phyloP scores from a whole-genome alignment of 2,329 filamentous ascomycete species.

The Tolypocladium sp. region DNA sequence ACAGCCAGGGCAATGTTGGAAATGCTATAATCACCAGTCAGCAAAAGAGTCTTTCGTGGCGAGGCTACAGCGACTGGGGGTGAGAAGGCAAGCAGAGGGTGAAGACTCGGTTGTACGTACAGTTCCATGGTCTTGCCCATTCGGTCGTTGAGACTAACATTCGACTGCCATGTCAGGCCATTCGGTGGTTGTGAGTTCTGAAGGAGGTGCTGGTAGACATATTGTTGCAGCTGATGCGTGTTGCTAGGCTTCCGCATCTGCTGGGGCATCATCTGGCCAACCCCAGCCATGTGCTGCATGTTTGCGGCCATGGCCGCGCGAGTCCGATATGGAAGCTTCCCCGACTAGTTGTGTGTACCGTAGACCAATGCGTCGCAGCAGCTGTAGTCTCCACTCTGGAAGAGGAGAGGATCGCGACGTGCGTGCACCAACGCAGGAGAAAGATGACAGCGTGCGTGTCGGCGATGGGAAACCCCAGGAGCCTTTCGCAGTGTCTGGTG shows the following conservation, averaged over 20 bases:
- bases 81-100: neutral
- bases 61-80: neutral
- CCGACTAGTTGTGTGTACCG: conserved; percentile 5
- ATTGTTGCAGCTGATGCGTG: conserved; percentile 22
- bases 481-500: neutral
- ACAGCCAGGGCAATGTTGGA: conserved; percentile 40
- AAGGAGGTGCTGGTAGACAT: conserved; percentile 30
- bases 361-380: neutral
- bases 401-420: neutral
- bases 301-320: conserved; percentile 50
- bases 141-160: conserved; percentile 27
- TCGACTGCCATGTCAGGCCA: conserved; percentile 29
- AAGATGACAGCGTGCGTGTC: neutral
- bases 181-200: conserved; percentile 21
- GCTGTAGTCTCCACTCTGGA: neutral
- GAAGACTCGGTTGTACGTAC: conserved; percentile 19
- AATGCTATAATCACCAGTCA: conserved; percentile 27
- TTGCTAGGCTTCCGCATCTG: conserved; percentile 24
- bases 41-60: neutral
- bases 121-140: conserved; percentile 32
- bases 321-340: conserved; percentile 9
- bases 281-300: conserved; percentile 46
- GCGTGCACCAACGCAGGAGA: neutral
- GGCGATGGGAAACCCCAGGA: neutral
- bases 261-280: conserved; percentile 35